A percentile compares a stretch with the other conserved stretches of the same genome.
Conservation (phyloP, 2,329 filamentous ascomycete genomes). For the Colletotrichum kahawae region DNA sequence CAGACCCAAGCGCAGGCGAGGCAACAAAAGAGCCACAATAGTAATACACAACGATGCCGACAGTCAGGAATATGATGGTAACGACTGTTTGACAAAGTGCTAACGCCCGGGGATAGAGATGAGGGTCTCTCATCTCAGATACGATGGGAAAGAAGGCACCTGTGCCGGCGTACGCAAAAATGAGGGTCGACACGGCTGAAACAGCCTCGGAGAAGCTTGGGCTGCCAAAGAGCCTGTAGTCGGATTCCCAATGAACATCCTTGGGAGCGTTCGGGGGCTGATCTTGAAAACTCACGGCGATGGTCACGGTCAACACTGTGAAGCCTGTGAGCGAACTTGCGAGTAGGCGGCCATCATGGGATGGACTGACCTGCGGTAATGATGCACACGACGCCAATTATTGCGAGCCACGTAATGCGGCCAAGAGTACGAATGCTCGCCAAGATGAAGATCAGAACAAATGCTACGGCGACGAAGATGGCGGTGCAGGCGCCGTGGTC, state of each 20-base stretch:
- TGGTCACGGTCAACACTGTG: conserved; percentile 30
- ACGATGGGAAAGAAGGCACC: conserved; percentile 37
- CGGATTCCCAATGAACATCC: conserved; percentile 26
- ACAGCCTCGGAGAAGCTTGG: conserved; percentile 35
- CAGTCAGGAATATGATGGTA: conserved; percentile 34
- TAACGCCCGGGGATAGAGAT: conserved; percentile 30
- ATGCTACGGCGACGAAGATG: conserved; percentile 41
- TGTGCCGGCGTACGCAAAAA: conserved; percentile 44
- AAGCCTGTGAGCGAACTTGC: neutral
- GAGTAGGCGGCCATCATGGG: neutral
- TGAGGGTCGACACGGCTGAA: conserved; percentile 32
- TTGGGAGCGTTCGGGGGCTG: conserved; percentile 27
- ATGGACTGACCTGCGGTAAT: conserved; percentile 22
- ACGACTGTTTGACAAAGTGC: conserved; percentile 30
- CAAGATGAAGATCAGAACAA: conserved; percentile 30
- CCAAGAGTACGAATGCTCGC: conserved; percentile 35
- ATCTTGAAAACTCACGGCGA: conserved; percentile 33
- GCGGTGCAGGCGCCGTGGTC: conserved; percentile 43
- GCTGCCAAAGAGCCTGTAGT: conserved; percentile 31
- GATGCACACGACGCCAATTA: conserved; percentile 27
- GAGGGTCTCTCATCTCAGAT: conserved; percentile 37
- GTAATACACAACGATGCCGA: conserved; percentile 46
- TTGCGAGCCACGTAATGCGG: conserved; percentile 35
- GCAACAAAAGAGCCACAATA: conserved; percentile 50
- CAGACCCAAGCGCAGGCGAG: conserved; percentile 51